A percentile compares a stretch with the other conserved stretches of the same genome.
Evolutionary conservation across 2,329 filamentous ascomycete genomes (phyloP).

Genomic region (Didymella lethalis): DNA sequence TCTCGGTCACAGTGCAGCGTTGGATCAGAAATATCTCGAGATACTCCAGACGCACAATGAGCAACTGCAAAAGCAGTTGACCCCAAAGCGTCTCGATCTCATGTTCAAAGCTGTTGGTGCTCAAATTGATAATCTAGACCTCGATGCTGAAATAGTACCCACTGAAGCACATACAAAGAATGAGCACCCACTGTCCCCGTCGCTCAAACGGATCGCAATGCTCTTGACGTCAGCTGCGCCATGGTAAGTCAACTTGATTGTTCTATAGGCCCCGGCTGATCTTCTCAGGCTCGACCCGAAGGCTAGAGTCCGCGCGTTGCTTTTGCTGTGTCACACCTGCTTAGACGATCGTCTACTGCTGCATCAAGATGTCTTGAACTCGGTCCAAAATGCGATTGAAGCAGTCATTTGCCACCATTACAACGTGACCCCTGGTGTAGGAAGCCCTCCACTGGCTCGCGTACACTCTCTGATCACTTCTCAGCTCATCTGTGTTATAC

Average conservation of each 20-base stretch:
- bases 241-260: conserved; percentile 26
- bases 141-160: conserved; percentile 16
- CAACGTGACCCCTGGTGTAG: conserved; percentile 36
- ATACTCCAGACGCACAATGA: conserved; percentile 39
- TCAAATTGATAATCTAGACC: conserved; percentile 16
- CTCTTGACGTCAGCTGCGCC: conserved; percentile 39
- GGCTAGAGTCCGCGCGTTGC: conserved; percentile 33
- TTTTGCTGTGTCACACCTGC: conserved; percentile 40
- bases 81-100: conserved; percentile 51
- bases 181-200: conserved; percentile 25
- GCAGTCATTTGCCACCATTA: conserved; percentile 40
- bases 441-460: conserved; percentile 22
- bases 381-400: conserved; percentile 46
- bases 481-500: conserved; percentile 39
- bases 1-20: conserved; percentile 40
- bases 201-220: conserved; percentile 33
- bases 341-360: conserved; percentile 44
- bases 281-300: conserved; percentile 32
- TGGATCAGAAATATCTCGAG: conserved; percentile 49
- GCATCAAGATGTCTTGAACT: conserved; percentile 26
- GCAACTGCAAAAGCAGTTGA: conserved; percentile 51
- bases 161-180: conserved; percentile 21
- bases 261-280: conserved; percentile 11
- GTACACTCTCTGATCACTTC: conserved; percentile 33
- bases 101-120: conserved; percentile 69